Conservation (phyloP, 2,329 filamentous ascomycete genomes). For the Nigrospora sphaerica region DNA sequence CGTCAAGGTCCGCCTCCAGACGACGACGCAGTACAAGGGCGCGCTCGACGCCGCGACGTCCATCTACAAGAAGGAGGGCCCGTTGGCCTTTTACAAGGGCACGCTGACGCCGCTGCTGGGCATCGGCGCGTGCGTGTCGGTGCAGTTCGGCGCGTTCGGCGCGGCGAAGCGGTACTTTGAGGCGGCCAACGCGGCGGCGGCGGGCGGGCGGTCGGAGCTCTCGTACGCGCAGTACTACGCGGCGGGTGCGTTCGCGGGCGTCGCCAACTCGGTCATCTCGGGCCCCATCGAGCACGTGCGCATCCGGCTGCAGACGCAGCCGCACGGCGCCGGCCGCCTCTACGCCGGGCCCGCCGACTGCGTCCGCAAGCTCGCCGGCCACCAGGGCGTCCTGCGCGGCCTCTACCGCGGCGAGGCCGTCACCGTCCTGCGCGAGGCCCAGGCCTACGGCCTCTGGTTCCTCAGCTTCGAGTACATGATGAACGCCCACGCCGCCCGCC, state of each 20-base stretch:
- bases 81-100: constrained; percentile 90
- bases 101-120: constrained; percentile 90
- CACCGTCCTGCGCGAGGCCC: constrained; percentile 80
- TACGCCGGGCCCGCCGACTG: constrained; percentile 87
- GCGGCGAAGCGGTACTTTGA: constrained; percentile 83
- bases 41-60: constrained; percentile 74
- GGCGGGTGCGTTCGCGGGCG: constrained; percentile 83
- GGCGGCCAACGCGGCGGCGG: constrained; percentile 57
- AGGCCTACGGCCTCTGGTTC: constrained; percentile 96
- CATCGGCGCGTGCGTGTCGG: constrained; percentile 95
- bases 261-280: constrained; percentile 84
- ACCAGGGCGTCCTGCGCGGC: constrained; percentile 61
- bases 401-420: constrained; percentile 85
- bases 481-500: constrained; percentile 78
- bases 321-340: constrained; percentile 71
- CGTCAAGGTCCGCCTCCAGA: constrained; percentile 95
- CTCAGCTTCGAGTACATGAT: constrained; percentile 92
- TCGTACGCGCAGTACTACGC: constrained; percentile 83
- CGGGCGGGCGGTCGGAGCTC: constrained; percentile 41
- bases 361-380: constrained; percentile 69
- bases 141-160: constrained; percentile 97
- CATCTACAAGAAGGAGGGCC: constrained; percentile 83
- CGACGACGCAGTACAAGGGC: constrained; percentile 70
- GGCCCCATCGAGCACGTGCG: constrained; percentile 94
- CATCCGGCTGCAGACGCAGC: constrained; percentile 93